Evolutionary conservation across 1,284 basidiomycete genomes (phyloP).

Genomic region (Fomitopsis palustris): DNA sequence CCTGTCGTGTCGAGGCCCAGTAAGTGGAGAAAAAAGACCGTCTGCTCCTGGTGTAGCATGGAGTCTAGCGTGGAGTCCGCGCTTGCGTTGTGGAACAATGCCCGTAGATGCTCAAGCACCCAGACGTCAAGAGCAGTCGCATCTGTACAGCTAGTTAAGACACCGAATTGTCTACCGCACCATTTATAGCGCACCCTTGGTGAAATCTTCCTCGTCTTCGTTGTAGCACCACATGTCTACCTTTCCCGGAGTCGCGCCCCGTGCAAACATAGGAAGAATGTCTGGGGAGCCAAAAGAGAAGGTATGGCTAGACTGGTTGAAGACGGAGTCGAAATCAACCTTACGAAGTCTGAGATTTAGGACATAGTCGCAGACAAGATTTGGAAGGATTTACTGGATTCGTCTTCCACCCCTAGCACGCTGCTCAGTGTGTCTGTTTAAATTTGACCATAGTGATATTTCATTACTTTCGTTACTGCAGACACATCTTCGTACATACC

Average conservation of each 20-base stretch:
- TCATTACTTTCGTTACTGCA: conserved; percentile 76
- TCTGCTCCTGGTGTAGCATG: conserved; percentile 51
- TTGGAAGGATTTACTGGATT: conserved; percentile 64
- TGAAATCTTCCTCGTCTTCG: conserved; percentile 81
- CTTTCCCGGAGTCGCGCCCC: conserved; percentile 67
- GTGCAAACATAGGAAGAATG: conserved; percentile 86
- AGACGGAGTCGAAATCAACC: conserved; percentile 87
- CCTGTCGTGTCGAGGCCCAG: conserved; percentile 87
- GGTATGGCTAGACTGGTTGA: conserved; percentile 79
- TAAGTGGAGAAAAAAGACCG: conserved; percentile 83
- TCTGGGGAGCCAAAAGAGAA: conserved; percentile 89
- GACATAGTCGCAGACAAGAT: not conserved
- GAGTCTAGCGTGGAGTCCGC: conserved; percentile 43
- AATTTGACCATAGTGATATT: not conserved
- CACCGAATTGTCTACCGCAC: not conserved
- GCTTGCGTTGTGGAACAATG: conserved; percentile 63
- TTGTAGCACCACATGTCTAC: conserved; percentile 79
- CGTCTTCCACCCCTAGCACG: conserved; percentile 76
- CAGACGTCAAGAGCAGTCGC: conserved; percentile 78
- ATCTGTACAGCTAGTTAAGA: conserved; percentile 42
- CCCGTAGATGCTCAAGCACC: conserved; percentile 68
- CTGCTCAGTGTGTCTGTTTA: conserved; percentile 3
- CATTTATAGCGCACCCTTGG: conserved; percentile 52
- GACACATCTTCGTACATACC: conserved; percentile 95
- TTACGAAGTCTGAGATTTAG: conserved; percentile 21